Conservation (phyloP, 2,329 filamentous ascomycete species). For the Triangularia setosa region DNA sequence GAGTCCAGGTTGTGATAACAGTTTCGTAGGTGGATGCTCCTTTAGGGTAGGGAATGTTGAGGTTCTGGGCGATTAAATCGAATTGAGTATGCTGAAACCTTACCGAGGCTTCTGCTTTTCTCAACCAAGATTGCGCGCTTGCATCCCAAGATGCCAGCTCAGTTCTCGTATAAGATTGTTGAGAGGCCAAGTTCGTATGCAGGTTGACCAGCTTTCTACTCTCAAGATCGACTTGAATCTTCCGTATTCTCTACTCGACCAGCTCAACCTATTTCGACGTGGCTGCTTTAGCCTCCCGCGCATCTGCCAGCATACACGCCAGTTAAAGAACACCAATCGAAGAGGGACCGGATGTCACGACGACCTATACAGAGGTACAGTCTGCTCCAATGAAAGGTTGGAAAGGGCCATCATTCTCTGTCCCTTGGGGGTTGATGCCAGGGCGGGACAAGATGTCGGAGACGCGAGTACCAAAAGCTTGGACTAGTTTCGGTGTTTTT, state of each 20-base stretch:
- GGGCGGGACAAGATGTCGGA: background rate
- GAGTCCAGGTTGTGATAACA: conserved; percentile 30
- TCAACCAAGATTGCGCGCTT: conserved; percentile 36
- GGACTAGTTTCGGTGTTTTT: background rate
- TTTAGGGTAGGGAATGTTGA: conserved; percentile 25
- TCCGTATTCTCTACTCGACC: conserved; percentile 7
- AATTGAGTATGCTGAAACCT: conserved; percentile 27
- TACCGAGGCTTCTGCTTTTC: conserved; percentile 30
- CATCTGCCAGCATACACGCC: conserved; percentile 10
- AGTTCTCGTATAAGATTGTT: conserved; percentile 20
- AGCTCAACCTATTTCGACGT: conserved; percentile 19
- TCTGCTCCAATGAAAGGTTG: background rate
- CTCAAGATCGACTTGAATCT: background rate
- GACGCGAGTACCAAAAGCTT: background rate
- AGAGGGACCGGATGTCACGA: background rate
- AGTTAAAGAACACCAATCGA: background rate
- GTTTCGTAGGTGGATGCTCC: conserved; percentile 27
- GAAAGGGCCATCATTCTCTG: background rate
- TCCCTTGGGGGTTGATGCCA: background rate
- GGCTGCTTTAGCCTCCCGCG: conserved; percentile 5
- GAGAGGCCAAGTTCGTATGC: background rate
- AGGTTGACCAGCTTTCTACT: background rate
- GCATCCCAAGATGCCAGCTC: conserved; percentile 36
- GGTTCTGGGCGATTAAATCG: conserved; percentile 30
- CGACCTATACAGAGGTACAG: background rate